Evolutionary conservation across 768 basidiomycete genomes (phyloP).

Genomic region (Leucocoprinus sp.): DNA sequence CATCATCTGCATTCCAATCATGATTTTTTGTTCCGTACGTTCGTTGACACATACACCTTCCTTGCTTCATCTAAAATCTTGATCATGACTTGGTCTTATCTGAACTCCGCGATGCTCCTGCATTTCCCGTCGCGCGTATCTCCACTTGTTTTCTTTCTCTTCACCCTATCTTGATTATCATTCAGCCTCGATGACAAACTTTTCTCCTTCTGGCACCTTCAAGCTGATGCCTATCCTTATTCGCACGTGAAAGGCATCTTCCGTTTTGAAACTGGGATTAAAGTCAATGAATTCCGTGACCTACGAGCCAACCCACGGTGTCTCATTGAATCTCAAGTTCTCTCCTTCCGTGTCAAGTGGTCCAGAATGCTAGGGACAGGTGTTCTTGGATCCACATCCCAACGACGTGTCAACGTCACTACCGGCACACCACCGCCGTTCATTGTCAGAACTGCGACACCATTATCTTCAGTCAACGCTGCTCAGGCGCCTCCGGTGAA

Average conservation of each 20-base stretch:
- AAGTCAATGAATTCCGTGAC: constrained; percentile 83
- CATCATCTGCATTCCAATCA: constrained; percentile 1
- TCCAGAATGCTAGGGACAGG: constrained; percentile 65
- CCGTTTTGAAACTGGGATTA: constrained; percentile 83
- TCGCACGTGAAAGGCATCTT: constrained; percentile 80
- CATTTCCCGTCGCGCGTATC: not conserved
- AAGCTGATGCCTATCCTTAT: constrained; percentile 67
- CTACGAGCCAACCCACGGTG: constrained; percentile 84
- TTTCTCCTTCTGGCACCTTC: constrained; percentile 84
- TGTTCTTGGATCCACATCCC: constrained; percentile 41
- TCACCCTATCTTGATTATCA: not conserved
- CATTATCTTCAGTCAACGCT: not conserved
- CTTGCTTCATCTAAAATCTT: not conserved
- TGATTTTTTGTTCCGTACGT: not conserved
- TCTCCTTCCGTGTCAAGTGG: constrained; percentile 80
- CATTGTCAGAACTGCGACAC: constrained; percentile 20
- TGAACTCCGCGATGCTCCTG: not conserved
- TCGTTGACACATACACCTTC: constrained; percentile 3
- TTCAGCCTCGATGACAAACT: constrained; percentile 83
- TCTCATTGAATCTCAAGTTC: constrained; percentile 72
- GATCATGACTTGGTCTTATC: not conserved
- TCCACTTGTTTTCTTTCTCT: not conserved
- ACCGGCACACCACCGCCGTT: constrained; percentile 27
- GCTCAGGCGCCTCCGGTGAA: constrained; percentile 3
- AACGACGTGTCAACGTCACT: constrained; percentile 16